A percentile compares a stretch with the other conserved stretches of the same genome.
Conservation (phyloP, 2,329 filamentous ascomycete genomes). For the Penicillium hordei region DNA sequence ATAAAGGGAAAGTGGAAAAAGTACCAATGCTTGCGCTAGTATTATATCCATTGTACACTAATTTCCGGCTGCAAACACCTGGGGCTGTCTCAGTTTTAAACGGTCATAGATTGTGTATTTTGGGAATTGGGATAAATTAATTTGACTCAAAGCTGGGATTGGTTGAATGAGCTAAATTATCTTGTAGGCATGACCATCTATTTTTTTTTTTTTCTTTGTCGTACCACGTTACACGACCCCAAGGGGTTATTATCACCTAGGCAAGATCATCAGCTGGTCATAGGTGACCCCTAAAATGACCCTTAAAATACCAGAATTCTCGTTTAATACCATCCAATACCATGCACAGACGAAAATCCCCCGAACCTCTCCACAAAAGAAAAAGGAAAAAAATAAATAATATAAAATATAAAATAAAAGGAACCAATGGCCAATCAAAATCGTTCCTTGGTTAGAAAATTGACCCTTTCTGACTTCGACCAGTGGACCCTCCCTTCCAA, state of each 20-base stretch:
- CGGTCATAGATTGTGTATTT: neutral
- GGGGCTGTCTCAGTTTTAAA: slow-evolving; percentile 6
- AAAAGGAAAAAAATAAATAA: neutral
- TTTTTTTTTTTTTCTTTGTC: neutral
- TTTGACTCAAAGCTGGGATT: neutral
- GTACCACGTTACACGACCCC: neutral
- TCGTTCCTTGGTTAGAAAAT: neutral
- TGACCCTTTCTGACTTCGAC: neutral
- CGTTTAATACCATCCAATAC: neutral
- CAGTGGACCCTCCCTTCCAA: neutral
- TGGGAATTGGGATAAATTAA: neutral
- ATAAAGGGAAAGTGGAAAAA: neutral
- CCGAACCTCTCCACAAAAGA: neutral
- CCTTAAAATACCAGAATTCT: neutral
- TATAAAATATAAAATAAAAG: neutral
- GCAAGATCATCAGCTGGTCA: neutral
- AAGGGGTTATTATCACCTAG: neutral
- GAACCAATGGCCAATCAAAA: neutral
- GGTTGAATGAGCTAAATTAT: neutral
- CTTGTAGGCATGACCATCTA: neutral
- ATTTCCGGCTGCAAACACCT: slow-evolving; percentile 8
- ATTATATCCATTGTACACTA: neutral
- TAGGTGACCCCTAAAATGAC: neutral
- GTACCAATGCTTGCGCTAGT: neutral
- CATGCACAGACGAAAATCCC: slow-evolving; percentile 1